Evolutionary conservation across 192 early-diverging fungal genomes (phyloP).

Genomic region (Entomortierella chlamydospora): DNA sequence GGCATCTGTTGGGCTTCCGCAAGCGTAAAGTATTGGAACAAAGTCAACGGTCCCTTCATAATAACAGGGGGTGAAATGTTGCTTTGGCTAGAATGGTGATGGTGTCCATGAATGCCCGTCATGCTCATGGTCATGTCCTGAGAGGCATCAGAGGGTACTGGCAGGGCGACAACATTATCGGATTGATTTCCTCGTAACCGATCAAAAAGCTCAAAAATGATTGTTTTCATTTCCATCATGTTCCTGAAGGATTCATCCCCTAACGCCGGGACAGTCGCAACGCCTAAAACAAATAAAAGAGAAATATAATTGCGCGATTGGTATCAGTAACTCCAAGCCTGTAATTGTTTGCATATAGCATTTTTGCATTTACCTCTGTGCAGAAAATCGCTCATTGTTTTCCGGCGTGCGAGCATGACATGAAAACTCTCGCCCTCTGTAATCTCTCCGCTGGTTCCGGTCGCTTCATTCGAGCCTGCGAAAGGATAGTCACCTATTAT

Average conservation of each 20-base stretch:
- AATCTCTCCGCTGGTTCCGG: slow-evolving; percentile 59
- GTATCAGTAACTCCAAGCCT: too few species aligned
- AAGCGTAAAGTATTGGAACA: slow-evolving; percentile 31
- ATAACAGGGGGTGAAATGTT: slow-evolving; percentile 56
- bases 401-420: slow-evolving; percentile 57
- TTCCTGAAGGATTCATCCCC: slow-evolving; percentile 48
- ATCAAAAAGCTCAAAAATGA: slow-evolving; percentile 50
- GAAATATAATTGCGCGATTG: background rate
- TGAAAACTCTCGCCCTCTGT: slow-evolving; percentile 61
- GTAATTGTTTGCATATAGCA: background rate
- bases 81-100: slow-evolving; percentile 58
- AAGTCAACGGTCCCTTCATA: slow-evolving; percentile 39
- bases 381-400: slow-evolving; percentile 53
- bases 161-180: slow-evolving; percentile 26
- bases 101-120: slow-evolving; percentile 48
- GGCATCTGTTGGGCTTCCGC: slow-evolving; percentile 62
- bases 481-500: slow-evolving; percentile 66
- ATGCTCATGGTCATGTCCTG: slow-evolving; percentile 47
- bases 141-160: slow-evolving; percentile 43
- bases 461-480: slow-evolving; percentile 58
- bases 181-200: slow-evolving; percentile 35
- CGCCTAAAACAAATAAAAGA: slow-evolving; percentile 22
- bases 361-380: slow-evolving; percentile 51
- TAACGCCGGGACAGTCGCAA: slow-evolving; percentile 39
- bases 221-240: slow-evolving; percentile 44